Conservation (phyloP, 306 rosid genomes). For the Prinsepia uniflora region DNA sequence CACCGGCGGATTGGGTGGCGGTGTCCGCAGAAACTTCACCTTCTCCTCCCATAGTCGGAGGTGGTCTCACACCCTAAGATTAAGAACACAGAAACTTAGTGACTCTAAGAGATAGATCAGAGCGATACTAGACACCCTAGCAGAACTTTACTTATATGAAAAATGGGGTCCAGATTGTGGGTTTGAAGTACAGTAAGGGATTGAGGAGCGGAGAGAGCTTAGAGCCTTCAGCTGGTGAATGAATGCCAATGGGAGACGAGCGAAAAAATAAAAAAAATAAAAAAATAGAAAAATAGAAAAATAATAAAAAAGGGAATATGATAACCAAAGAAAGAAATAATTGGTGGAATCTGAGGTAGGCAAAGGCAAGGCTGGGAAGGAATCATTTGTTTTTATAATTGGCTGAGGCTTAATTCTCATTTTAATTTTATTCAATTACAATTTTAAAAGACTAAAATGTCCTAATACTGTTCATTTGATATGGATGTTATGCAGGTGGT, state of each 20-base stretch:
- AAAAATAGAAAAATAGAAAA: neutral
- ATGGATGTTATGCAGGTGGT: too few relatives aligned
- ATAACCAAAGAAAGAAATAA: neutral
- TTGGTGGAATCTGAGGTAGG: conserved; percentile 12
- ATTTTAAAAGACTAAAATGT: too few relatives aligned
- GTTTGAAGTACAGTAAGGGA: conserved; percentile 10
- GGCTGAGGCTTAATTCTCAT: too few relatives aligned
- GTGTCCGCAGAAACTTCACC: conserved; percentile 40
- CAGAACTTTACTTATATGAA: conserved; percentile 4
- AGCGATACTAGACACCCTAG: conserved; percentile 25
- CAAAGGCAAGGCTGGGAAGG: conserved; percentile 36
- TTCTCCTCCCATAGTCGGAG: conserved; percentile 62
- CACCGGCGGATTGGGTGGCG: conserved; percentile 27
- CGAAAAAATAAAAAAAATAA: neutral
- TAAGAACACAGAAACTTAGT: neutral
- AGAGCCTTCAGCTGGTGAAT: neutral
- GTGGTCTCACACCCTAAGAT: neutral
- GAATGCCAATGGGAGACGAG: conserved; percentile 6
- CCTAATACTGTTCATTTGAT: too few relatives aligned
- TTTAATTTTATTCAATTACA: too few relatives aligned
- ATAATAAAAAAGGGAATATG: neutral
- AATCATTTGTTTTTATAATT: neutral
- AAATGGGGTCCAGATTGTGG: conserved; percentile 7
- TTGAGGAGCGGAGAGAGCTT: neutral
- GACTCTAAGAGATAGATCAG: conserved; percentile 5